Percentiles rank a stretch among this genome's conserved stretches.
phyloP scores from a whole-genome alignment of 228 moss, liverwort and hornwort species.

The Sphagnum fallax region DNA sequence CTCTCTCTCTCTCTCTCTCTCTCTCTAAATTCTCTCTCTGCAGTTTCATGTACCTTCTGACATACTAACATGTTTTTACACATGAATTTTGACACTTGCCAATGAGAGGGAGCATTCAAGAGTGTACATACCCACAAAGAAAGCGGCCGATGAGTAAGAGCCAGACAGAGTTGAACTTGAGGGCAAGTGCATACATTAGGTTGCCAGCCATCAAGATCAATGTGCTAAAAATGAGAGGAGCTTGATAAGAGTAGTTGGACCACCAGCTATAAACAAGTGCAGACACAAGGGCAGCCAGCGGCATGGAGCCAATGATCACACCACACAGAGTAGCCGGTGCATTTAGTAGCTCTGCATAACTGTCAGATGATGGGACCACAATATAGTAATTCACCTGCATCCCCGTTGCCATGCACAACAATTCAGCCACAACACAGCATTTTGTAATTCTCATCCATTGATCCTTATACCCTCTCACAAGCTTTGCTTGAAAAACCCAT shows the following conservation, averaged over 20 bases:
- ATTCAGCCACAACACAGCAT: no score
- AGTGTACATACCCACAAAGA: conserved; percentile 35
- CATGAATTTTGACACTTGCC: no score
- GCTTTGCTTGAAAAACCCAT: no score
- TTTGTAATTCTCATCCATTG: no score
- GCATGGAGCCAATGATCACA: conserved; percentile 63
- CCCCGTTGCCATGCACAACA: no score
- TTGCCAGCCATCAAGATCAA: conserved; percentile 43
- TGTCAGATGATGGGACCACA: conserved; percentile 59
- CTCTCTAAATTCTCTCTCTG: no score
- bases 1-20: no score
- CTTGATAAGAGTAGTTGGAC: conserved; percentile 55
- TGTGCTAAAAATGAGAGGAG: conserved; percentile 48
- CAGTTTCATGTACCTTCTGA: no score
- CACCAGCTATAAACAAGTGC: conserved; percentile 60
- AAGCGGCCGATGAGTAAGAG: conserved; percentile 49
- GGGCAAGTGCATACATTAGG: conserved; percentile 51
- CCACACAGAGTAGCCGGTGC: conserved; percentile 57
- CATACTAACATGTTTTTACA: no score
- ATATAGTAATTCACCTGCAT: conserved; percentile 60
- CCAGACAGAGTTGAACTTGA: conserved; percentile 56
- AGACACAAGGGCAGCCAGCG: conserved; percentile 44
- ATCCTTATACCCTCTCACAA: no score
- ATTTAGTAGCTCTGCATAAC: conserved; percentile 40
- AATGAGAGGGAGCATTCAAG: no score